Conservation (phyloP, 179 eudicot genomes). For the Amaranthus tricolor region DNA sequence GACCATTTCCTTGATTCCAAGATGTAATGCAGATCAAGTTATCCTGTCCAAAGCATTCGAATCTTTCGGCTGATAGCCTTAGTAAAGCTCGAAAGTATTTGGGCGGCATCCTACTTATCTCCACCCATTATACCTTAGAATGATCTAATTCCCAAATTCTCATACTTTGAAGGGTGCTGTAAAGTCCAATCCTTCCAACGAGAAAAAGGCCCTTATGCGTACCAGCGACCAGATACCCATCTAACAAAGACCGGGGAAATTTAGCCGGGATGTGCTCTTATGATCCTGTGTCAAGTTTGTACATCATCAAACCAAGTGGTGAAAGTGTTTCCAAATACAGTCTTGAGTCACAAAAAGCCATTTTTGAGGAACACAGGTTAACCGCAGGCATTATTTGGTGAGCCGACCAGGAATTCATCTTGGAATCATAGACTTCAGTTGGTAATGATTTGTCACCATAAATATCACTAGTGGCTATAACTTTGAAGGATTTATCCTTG, state of each 20-base stretch:
- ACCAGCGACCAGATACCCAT: conserved; percentile 91
- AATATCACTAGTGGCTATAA: conserved; percentile 85
- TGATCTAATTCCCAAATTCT: conserved; percentile 97
- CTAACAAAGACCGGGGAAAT: conserved; percentile 84
- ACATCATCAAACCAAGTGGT: conserved; percentile 93
- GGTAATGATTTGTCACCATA: conserved; percentile 85
- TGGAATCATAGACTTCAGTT: conserved; percentile 93
- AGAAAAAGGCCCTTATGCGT: conserved; percentile 73
- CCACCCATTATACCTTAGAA: conserved; percentile 67
- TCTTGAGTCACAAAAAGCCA: conserved; percentile 95
- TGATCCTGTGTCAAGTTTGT: conserved; percentile 71
- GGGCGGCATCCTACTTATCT: conserved; percentile 88
- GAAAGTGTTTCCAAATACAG: conserved; percentile 91
- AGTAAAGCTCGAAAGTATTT: conserved; percentile 73
- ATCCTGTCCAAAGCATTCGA: conserved; percentile 95
- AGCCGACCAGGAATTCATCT: conserved; percentile 64
- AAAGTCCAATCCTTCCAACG: conserved; percentile 91
- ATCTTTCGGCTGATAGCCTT: conserved; percentile 90
- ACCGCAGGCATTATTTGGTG: conserved; percentile 94
- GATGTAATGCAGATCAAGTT: conserved; percentile 91
- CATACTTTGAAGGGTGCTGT: conserved; percentile 90
- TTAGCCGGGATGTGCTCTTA: conserved; percentile 98
- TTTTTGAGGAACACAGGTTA: conserved; percentile 88
- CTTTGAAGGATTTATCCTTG: conserved; percentile 62
- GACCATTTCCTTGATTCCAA: conserved; percentile 95